Base-by-base conservation (phyloP, 768 basidiomycete genomes). In the Cantharellus cinnabarinus region DNA sequence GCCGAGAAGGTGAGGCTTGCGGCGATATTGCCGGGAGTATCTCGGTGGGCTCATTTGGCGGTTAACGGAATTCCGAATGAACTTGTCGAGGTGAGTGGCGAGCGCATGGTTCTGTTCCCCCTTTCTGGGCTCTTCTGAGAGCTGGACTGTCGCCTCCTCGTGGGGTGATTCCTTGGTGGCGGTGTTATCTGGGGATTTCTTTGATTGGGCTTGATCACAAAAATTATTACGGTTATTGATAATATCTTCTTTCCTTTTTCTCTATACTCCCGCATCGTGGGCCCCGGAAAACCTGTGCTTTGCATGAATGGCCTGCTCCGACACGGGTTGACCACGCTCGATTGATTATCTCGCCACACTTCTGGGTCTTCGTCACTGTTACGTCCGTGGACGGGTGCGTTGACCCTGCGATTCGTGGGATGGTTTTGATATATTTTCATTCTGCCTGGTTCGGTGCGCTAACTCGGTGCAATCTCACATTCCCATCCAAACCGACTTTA, bases 1-100 rank as follows among this genome's bases (percentile, higher is more conserved):
- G 67, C 74, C 55, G 40, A 59, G 56, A 75, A 77, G 63, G 77
- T 87, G 56, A 73, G 85, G 52, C 69, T 95, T 10, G 93, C 89
- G 10, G 80, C 82, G 3, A 70, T 94, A 64, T 70, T 97, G 38
- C 91, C 90, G 3, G 83, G 79, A 0, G 70, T 95, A 48, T 80
- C 84, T 58, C 72, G 79, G 59, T 90, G 89, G 88, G 82, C 81
- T 65, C 78, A 78, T 62, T 60, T 79, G 60, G 81, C 81, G 42
- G 67, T 89, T 64, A 76, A 79, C 62, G 77, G 77, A 15, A 67
- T 82, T 58, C 87, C 85, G 41, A 89, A 87, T 67, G 86, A 85
- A 67, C 71, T 89, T 63, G 77, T 89, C 37, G 88, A 91, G 71
- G 89, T 89, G 66, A 69, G 85, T 77, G 15, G 5, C 5, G 50